Percentiles rank a stretch among this genome's conserved stretches.
Evolutionary conservation across 148 eudicot genomes (phyloP).

Genomic region (Vaccinium darrowii): DNA sequence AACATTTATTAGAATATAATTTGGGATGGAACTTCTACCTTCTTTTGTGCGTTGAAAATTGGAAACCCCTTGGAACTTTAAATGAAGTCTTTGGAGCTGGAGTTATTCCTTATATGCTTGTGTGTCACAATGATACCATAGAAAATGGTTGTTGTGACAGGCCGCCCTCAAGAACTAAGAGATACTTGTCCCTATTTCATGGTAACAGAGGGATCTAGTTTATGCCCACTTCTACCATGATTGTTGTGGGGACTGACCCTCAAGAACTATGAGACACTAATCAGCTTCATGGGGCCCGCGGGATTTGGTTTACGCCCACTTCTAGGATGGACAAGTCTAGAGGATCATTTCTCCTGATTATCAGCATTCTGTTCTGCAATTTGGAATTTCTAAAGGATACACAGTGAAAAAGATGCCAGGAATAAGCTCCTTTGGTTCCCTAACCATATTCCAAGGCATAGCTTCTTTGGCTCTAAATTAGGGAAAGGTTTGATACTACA

Average conservation of each 20-base stretch:
- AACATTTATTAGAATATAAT: background rate
- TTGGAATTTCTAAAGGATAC: background rate
- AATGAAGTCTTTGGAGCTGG: background rate
- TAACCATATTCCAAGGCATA: background rate
- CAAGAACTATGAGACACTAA: background rate
- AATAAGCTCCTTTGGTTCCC: background rate
- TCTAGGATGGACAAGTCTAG: background rate
- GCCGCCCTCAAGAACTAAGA: background rate
- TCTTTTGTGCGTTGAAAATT: background rate
- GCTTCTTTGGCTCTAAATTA: background rate
- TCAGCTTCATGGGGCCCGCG: background rate
- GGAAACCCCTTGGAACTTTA: background rate
- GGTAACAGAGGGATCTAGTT: background rate
- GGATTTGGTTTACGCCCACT: background rate
- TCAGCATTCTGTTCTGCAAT: background rate
- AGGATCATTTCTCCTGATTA: background rate
- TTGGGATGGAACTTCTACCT: background rate
- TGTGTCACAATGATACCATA: background rate
- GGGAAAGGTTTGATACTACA: background rate
- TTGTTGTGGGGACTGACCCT: background rate
- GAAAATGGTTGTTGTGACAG: background rate
- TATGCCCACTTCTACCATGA: background rate
- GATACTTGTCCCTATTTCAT: background rate
- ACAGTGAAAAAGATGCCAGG: background rate
- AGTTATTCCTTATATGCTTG: background rate